Conservation (phyloP, 2,329 filamentous ascomycete species). For the Colletotrichum viniferum region DNA sequence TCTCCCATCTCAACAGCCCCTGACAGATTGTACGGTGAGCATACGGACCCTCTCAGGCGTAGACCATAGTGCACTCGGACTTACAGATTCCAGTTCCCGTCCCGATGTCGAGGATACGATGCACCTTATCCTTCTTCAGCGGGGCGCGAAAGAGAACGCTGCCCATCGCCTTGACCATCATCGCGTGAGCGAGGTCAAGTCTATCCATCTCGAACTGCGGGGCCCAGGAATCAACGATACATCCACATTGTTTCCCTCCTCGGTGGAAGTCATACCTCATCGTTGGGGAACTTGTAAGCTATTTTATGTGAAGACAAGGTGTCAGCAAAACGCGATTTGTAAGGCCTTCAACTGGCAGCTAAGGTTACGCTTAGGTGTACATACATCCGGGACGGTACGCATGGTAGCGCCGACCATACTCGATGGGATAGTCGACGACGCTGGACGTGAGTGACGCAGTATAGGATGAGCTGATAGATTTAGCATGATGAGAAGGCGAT, state of each 20-base stretch:
- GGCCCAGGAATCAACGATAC: rapidly evolving
- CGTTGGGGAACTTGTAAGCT: not conserved
- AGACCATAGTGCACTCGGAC: not conserved
- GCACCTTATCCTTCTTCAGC: not conserved
- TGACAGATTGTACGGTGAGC: rapidly evolving
- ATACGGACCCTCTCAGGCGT: rapidly evolving
- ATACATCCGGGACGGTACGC: not conserved
- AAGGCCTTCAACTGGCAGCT: not conserved
- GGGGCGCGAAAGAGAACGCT: not conserved
- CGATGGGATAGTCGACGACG: not conserved
- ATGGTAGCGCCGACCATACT: not conserved
- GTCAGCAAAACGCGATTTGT: not conserved
- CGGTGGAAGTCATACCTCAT: not conserved
- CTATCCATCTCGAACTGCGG: not conserved
- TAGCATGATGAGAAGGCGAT: not conserved
- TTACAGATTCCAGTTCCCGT: constrained; percentile 65
- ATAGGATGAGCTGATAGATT: not conserved
- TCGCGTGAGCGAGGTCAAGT: not conserved
- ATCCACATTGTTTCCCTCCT: not conserved
- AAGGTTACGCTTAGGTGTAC: not conserved
- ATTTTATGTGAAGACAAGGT: rapidly evolving
- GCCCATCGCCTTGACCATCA: not conserved
- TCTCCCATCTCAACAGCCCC: not conserved
- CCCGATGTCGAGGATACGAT: constrained; percentile 58
- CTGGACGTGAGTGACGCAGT: not conserved